phyloP scores from a whole-genome alignment of 495 filamentous ascomycete species.

The Podospora sp. region DNA sequence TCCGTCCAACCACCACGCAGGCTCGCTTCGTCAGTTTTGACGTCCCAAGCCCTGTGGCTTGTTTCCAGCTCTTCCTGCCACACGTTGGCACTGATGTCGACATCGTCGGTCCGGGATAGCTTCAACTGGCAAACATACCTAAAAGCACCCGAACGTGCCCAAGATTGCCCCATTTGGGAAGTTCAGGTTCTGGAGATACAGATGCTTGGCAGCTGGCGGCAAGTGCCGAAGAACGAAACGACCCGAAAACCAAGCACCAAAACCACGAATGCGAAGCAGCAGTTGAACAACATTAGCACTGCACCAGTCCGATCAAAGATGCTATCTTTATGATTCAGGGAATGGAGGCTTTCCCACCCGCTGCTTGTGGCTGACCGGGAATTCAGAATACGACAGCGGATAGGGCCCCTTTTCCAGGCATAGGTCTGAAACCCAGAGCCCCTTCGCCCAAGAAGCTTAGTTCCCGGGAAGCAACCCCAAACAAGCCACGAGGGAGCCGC shows the following conservation, averaged over 20 bases:
- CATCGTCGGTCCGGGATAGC: neutral
- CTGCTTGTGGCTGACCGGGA: neutral
- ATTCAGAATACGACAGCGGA: neutral
- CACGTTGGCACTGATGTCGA: neutral
- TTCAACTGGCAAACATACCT: neutral
- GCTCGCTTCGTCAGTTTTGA: neutral
- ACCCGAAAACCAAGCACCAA: too few species aligned
- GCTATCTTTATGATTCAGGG: neutral
- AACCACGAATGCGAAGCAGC: too few species aligned
- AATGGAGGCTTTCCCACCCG: neutral
- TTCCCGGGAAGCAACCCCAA: neutral
- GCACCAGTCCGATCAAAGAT: neutral
- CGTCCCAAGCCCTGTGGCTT: neutral
- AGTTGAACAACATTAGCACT: too few species aligned
- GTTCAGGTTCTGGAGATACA: neutral
- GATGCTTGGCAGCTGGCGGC: neutral
- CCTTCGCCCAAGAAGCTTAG: neutral
- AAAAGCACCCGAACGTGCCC: neutral
- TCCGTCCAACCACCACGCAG: neutral
- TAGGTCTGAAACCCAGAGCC: neutral
- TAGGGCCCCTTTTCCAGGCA: constrained; percentile 2
- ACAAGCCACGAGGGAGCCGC: neutral
- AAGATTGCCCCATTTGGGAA: neutral
- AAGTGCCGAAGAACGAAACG: neutral
- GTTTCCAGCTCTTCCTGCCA: neutral